Conservation (phyloP, 768 basidiomycete species). For the Lepiota subincarnata region DNA sequence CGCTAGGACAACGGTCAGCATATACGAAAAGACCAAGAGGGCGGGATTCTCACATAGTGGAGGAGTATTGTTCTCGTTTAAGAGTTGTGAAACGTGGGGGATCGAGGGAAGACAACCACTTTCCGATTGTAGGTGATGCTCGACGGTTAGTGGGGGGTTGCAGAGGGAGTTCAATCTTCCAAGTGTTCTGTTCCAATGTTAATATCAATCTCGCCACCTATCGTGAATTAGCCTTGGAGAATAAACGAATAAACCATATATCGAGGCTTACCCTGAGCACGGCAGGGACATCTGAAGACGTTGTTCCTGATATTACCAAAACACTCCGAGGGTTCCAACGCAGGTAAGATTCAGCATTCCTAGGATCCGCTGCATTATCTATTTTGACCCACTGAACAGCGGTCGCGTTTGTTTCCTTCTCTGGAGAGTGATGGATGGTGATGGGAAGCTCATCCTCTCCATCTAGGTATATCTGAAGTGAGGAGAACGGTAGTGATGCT, state of each 20-base stretch:
- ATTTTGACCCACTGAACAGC: conserved; percentile 35
- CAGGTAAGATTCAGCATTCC: conserved; percentile 34
- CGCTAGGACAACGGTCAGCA: conserved; percentile 30
- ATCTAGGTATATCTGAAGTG: conserved; percentile 58
- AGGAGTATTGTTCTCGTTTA: conserved; percentile 40
- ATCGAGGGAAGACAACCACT: conserved; percentile 57
- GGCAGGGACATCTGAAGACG: conserved; percentile 47
- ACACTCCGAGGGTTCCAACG: conserved; percentile 53
- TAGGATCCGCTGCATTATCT: background rate
- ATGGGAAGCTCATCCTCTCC: conserved; percentile 37
- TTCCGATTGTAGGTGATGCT: conserved; percentile 26
- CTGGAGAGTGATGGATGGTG: conserved; percentile 41
- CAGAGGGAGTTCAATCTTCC: conserved; percentile 65
- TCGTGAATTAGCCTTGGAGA: conserved; percentile 14
- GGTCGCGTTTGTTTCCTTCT: conserved; percentile 9
- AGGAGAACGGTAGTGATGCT: conserved; percentile 56
- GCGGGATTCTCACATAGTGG: conserved; percentile 40
- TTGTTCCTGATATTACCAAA: conserved; percentile 57
- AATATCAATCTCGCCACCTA: conserved; percentile 45
- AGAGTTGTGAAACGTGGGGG: conserved; percentile 53
- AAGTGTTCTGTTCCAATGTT: conserved; percentile 54
- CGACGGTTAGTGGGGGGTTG: conserved; percentile 36
- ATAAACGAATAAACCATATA: background rate
- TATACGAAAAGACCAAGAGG: background rate
- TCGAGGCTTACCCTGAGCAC: conserved; percentile 48